Base-by-base conservation (phyloP, 106 monocot species). In the Dioscorea zingiberensis region DNA sequence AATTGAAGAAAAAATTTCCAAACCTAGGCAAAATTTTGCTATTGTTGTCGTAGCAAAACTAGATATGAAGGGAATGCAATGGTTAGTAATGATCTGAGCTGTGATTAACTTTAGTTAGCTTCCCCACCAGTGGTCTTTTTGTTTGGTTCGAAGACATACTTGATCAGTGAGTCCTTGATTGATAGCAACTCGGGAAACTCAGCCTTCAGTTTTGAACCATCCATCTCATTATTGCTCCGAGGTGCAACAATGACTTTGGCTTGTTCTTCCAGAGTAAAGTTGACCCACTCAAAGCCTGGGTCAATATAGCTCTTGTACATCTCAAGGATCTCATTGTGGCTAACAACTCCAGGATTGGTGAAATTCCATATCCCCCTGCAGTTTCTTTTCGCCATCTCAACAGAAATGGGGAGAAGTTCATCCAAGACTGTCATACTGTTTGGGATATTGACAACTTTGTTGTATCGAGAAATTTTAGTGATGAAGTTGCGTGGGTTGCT, bases 401-500 rank as follows among this genome's bases (percentile, higher is more conserved):
- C 51, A 18, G 51, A 51, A 18, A 51, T 51, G 19, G 51, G 51
- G 18, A 51, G 19, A 18, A 51, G 51, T 19, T 51, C 51, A 51
- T 51, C 51, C 51, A 51, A 51, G 7, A 51, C 51, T 18, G 51
- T 51, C 51, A 51, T 51, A 19, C 51, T 51, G 51, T 51, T 51
- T 18, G 51, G 51, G 4, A 51, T 51, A 19, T 51, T 51, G 12
- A 51, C 51, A 51, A 51, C 51, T 19, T 51, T 51, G 19, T 51
- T 19, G 51, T 51, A 51, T 15, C 51, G 51, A 51, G 51, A 16
- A 15, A 51, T 51, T 13, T 51, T 51, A 16, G 51, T 51, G 1
- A 51, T 51, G 13, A 51, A 51, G 19, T 51, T 51, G 18, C 51
- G 51, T n/a, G 51, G 51, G 19, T 51, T 81, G 46, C 13, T 60